phyloP scores from a whole-genome alignment of 169 alveolate species.

The Sarcocystis neurona region DNA sequence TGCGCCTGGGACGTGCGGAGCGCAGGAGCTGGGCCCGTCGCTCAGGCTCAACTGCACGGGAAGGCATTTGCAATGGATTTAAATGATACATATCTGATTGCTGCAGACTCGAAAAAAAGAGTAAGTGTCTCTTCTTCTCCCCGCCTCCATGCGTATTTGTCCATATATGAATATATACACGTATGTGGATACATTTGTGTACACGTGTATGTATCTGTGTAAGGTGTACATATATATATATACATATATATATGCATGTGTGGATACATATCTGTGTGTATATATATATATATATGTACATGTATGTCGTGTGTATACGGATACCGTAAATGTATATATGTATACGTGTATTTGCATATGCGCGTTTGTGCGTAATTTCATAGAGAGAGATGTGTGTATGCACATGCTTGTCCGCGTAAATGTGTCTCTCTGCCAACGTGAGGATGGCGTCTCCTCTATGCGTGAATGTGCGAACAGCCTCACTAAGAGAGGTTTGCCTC shows the following conservation, averaged over 20 bases:
- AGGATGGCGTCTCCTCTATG: background rate
- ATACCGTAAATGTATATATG: no score
- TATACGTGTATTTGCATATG: no score
- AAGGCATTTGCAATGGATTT: conserved; percentile 64
- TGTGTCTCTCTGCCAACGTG: no score
- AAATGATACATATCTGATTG: conserved; percentile 51
- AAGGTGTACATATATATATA: background rate
- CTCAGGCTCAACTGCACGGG: conserved; percentile 54
- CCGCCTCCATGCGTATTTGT: no score
- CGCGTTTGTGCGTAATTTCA: no score
- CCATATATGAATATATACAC: no score
- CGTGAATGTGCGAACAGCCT: background rate
- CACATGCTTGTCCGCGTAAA: background rate
- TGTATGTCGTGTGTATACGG: no score
- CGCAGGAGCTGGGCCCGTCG: conserved; percentile 33
- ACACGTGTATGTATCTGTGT: background rate
- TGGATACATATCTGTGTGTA: background rate
- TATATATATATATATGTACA: no score
- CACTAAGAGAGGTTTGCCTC: background rate
- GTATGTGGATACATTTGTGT: no score
- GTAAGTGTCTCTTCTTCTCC: no score
- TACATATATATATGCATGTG: no score
- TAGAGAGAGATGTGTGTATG: no score
- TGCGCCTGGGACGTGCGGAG: conserved; percentile 66
- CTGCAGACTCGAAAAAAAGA: conserved; percentile 63